Base-by-base conservation (phyloP, 495 filamentous ascomycete species). In the Astrothelium macrocarpum region DNA sequence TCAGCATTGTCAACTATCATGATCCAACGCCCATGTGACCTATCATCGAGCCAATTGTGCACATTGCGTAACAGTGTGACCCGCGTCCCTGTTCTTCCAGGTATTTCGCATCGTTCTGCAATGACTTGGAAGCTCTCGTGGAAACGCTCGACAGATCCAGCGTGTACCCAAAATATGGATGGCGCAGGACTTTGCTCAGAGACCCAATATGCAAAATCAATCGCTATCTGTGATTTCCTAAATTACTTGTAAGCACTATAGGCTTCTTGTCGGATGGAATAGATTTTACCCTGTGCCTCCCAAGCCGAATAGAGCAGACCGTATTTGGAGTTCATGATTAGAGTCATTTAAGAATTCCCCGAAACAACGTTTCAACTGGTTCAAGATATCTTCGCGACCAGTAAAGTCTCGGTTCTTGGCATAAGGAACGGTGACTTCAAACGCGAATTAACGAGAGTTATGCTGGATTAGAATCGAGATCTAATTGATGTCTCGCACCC, bases 1-100 rank as follows among this genome's bases (percentile, higher is more conserved):
- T 66, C 64, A 34, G 64, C 60, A 49, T 63, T 66, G 53, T 66
- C 61, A n/a, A 67, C 26, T 16, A 67, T 29, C 62, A 64, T 61
- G 14, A 67, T 32, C 65, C 56, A 67, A 29, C 45, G 53, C 23
- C 65, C n/a, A 7, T 64, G 53, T 11, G 31, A 14, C 28, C 62
- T 36, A 31, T 63, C 32, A 9, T 34, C 53, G 2, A 66, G 60
- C 60, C 61, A 59, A 9, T 43, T 63, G 18, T 26, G 29, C 12
- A 66, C 64, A 23, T 59, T 60, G 31, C 28, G 39, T 1, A 66
- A 49, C 10, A 63, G 9, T n/a, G 9, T 34, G 25, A 20, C 9
- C 59, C 32, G 25, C 9, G 9, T 20, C 11, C 32, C 59, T n/a
- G 23, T 7, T 34, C 59, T 23, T n/a, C 59, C 59, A 31, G 59